Evolutionary conservation across 495 filamentous ascomycete genomes (phyloP).

Genomic region (Hyaloscypha finlandica): DNA sequence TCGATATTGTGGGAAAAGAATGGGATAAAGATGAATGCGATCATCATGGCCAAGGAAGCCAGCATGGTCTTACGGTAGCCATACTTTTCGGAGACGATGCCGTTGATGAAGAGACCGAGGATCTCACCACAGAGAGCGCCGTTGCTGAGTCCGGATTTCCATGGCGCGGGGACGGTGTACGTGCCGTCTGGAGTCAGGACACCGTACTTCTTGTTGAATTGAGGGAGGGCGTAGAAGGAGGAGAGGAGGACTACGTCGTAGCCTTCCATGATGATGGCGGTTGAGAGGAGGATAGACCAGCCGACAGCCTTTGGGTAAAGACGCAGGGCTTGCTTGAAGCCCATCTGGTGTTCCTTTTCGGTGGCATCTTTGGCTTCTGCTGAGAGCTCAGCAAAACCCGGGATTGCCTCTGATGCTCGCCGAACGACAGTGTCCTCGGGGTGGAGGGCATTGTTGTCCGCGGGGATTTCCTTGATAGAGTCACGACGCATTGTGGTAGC

Average conservation of each 20-base stretch:
- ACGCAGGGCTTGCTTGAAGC: constrained; percentile 47
- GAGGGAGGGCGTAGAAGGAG: constrained; percentile 53
- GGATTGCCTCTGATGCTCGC: constrained; percentile 15
- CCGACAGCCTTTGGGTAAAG: constrained; percentile 56
- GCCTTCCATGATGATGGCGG: constrained; percentile 63
- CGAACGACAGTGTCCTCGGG: constrained; percentile 19
- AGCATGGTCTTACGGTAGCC: constrained; percentile 62
- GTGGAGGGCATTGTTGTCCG: constrained; percentile 18
- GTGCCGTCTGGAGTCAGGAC: constrained; percentile 49
- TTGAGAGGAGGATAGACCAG: constrained; percentile 60
- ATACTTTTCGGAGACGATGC: constrained; percentile 70
- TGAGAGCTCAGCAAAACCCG: constrained; percentile 14
- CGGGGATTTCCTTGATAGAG: constrained; percentile 5
- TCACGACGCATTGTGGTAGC: constrained; percentile 9
- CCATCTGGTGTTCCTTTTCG: constrained; percentile 54
- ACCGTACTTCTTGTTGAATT: constrained; percentile 71
- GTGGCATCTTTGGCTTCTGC: constrained; percentile 23
- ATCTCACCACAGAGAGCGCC: constrained; percentile 66
- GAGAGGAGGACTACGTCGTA: constrained; percentile 58
- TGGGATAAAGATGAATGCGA: constrained; percentile 68
- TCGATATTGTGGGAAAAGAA: constrained; percentile 72
- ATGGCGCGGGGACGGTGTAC: constrained; percentile 68
- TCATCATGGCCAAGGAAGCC: constrained; percentile 59
- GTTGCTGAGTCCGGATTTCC: constrained; percentile 76
- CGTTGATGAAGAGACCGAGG: constrained; percentile 72